Base-by-base conservation (phyloP, 345 rosid genomes). In the Gossypium herbaceum region DNA sequence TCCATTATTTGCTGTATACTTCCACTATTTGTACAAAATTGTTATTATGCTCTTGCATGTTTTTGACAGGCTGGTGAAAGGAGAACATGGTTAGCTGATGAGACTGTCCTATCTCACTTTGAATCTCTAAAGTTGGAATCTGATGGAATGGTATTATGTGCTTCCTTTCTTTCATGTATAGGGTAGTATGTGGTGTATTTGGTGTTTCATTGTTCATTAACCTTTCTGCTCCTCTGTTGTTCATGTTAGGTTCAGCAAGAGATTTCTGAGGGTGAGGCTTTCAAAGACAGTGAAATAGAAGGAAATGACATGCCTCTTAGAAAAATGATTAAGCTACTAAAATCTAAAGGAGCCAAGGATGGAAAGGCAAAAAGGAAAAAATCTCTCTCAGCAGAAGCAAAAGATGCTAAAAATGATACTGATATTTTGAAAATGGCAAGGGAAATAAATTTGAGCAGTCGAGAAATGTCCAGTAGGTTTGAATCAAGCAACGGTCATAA, bases 371-470 rank as follows among this genome's bases (percentile, higher is more conserved):
- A 79, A 75, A 91, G 85, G 85, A 79, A 79, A 45, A 83, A 80
- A 79, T 67, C 85, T 74, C 73, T 77, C 75, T 75, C 83, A 13
- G 85, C 79, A 75, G 88, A 83, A 81, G 81, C 73, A 52, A 82
- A 82, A 73, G 82, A 81, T 76, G 86, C 78, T 78, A 88, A 84
- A 78, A 87, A 76, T 77, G 97, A 86, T 83, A 86, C 91, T 51
- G 97, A 93, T 78, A 87, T 95, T 75, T 84, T 95, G 82, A 85
- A 90, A 81, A 81, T 89, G 98, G 98, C 90, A 78, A 87, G 97
- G 83, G 97, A 90, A 77, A 93, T 95, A 84, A 93, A 93, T 79
- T 76, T 88, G 84, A 93, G 86, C 84, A 86, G 85, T 78, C 22
- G 83, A 72, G 88, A 73, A 74, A 63, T 62, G 72, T 47, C 91